Base-by-base conservation (phyloP, 352 stramenopile genomes). In the Phytophthora foliorum region DNA sequence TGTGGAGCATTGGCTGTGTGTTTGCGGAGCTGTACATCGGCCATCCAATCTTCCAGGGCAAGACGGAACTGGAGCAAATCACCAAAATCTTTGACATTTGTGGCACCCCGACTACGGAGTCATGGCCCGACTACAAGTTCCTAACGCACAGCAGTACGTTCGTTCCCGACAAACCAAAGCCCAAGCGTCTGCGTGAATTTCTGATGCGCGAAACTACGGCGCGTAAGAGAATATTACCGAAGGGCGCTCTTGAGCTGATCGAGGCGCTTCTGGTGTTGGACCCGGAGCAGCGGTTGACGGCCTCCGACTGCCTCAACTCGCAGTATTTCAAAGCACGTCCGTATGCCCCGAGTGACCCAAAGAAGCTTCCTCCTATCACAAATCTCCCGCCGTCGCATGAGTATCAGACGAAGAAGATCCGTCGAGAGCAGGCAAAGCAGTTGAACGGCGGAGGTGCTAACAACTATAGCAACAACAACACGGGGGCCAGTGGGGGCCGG, bases 241-340 rank as follows among this genome's bases (percentile, higher is more conserved):
- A 93, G 53, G 88, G 88, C 27, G 85, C 89, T 21, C 72, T 99
- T 14, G 95, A 99, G 58, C 76, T 99, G 48, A 91, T 99, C 34
- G 86, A 93, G 51, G 89, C 94, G 57, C 89, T 99, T 73, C 81
- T 99, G 8, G 91, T 97, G 48, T 95, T 99, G 63, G 96, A 99
- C 76, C 97, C 97, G 4, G 89, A 97, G 38, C 86, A 97, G 62
- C 84, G 98, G 4, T 83, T 99, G 50, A 98, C 96, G 0, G 96
- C 96, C 0, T 78, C 93, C 1, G 89, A 97, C 45, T 97, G 95
- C 21, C 72, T 99, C 36, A 90, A 97, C 50, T 92, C 98, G 74
- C 72, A 84, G 4, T 99, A 99, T 72, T 99, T 99, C 80, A 84
- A 91, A 38, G 63, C 72, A 11, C 77, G 88, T 2, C 89, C 89